Evolutionary conservation across 805 yeast genomes (phyloP), one percentile per base, ranked within the genome.

Genomic region (Candida rishiriensis): DNA sequence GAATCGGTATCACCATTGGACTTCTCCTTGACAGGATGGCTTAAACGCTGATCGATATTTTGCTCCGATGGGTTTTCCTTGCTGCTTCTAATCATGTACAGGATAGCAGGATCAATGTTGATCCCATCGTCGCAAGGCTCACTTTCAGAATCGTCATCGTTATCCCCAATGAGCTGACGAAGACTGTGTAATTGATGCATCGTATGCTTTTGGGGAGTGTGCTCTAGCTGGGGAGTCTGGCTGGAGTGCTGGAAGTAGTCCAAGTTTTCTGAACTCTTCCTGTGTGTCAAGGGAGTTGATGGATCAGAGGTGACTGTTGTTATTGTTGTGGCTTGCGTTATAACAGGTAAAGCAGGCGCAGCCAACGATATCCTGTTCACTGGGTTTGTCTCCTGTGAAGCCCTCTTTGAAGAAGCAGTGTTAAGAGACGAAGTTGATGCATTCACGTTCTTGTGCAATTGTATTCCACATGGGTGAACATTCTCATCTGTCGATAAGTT

Each of bases 301-400:
- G 57, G 55, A 17, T 44, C 57, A 2, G 60, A 51, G 9, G 64
- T 50, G 14, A 56, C 52, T 1, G 60, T 52, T 0, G 57, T 60
- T 36, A 58, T 52, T 2, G 69, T 64, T 1, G 69, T 64, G 13
- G 69, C 65, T 35, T 61, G 65, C 2, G 69, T 64, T 2, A 64
- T 63, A 7, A 64, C 63, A 12, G 69, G 69, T 29, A 64, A 44
- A 1, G 69, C 69, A 12, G 68, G 66, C 1, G 64, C 52, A 1
- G 66, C 65, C 9, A 61, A 41, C 28, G 63, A 52, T 17, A 64
- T 51, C 41, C 57, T 54, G 30, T 49, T 50, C 33, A 60, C 51
- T 2, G 67, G 66, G 41, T 63, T 63, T 13, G 46, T 46, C 33
- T 52, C 54, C 33, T 49, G 52, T 1, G 54, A 51, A 6, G 54